Evolutionary conservation across 1,284 basidiomycete genomes (phyloP).

Genomic region (Pseudozyma flocculosa): DNA sequence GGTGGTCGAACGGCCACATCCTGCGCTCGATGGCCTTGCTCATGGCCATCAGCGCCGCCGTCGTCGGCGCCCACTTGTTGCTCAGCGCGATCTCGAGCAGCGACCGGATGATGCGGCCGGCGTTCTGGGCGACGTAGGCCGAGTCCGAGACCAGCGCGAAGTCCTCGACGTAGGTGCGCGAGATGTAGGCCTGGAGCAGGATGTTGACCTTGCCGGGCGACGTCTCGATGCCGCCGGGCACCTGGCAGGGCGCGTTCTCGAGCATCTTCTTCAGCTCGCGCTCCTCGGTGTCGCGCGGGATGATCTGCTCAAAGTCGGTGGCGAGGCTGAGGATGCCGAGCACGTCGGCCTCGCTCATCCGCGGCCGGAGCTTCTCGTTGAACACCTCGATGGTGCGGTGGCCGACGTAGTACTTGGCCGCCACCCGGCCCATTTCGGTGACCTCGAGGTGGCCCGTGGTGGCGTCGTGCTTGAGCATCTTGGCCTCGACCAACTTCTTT

Average conservation of each 20-base stretch:
- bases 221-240: slow-evolving; percentile 74
- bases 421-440: slow-evolving; percentile 88
- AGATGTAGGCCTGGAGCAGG: slow-evolving; percentile 88
- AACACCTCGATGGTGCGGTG: slow-evolving; percentile 85
- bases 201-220: slow-evolving; percentile 91
- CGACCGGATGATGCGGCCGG: slow-evolving; percentile 88
- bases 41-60: slow-evolving; percentile 80
- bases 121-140: slow-evolving; percentile 79
- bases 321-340: slow-evolving; percentile 83
- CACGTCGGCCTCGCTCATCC: slow-evolving; percentile 92
- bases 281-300: slow-evolving; percentile 84
- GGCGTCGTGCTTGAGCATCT: slow-evolving; percentile 81
- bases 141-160: slow-evolving; percentile 96
- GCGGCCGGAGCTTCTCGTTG: slow-evolving; percentile 75
- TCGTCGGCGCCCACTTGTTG: slow-evolving; percentile 82
- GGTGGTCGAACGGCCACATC: slow-evolving; percentile 95
- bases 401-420: slow-evolving; percentile 93
- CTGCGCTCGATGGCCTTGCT: slow-evolving; percentile 74
- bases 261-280: slow-evolving; percentile 77
- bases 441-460: slow-evolving; percentile 69
- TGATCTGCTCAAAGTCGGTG: slow-evolving; percentile 96
- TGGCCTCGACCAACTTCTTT: slow-evolving; percentile 69
- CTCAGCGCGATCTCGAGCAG: slow-evolving; percentile 91
- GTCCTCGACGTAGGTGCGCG: slow-evolving; percentile 77
- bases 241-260: slow-evolving; percentile 61